A percentile compares a stretch with the other conserved stretches of the same genome.
Evolutionary conservation across 768 basidiomycete species (phyloP).

Genomic region (Rhizopogon vinicolor): DNA sequence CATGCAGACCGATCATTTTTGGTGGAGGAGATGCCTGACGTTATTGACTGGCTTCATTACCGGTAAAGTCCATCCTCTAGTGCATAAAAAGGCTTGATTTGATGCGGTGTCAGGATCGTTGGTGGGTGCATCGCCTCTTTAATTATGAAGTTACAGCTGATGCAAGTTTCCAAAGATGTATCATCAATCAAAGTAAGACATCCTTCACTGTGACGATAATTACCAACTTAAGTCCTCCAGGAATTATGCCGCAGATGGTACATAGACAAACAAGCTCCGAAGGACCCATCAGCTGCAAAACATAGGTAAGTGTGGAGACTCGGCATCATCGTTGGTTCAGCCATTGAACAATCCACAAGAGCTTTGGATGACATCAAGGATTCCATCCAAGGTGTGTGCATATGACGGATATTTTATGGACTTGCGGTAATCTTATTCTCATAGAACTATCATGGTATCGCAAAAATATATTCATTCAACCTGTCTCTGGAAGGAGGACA

Average conservation of each 20-base stretch:
- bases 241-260: conserved; percentile 78
- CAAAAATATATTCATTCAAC: conserved; percentile 54
- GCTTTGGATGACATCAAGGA: conserved; percentile 79
- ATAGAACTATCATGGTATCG: conserved; percentile 80
- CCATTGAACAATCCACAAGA: conserved; percentile 31
- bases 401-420: not conserved
- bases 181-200: conserved; percentile 69
- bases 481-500: not conserved
- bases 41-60: conserved; percentile 79
- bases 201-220: not conserved
- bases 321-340: not conserved
- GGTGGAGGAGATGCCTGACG: conserved; percentile 71
- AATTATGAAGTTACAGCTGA: not conserved
- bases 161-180: conserved; percentile 49
- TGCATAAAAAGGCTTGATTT: not conserved
- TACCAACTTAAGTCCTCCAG: conserved; percentile 30
- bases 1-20: conserved; percentile 78
- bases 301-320: conserved; percentile 48
- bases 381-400: conserved; percentile 61
- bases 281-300: conserved; percentile 29
- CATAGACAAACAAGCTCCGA: conserved; percentile 25
- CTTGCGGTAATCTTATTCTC: conserved; percentile 1
- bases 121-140: conserved; percentile 41
- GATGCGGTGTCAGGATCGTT: conserved; percentile 47
- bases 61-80: conserved; percentile 37